These are phyloP conservation scores for Stylonectria norvegica DNA, from an alignment of 2,329 filamentous ascomycete species.

Conservation along the genomic window DNA sequence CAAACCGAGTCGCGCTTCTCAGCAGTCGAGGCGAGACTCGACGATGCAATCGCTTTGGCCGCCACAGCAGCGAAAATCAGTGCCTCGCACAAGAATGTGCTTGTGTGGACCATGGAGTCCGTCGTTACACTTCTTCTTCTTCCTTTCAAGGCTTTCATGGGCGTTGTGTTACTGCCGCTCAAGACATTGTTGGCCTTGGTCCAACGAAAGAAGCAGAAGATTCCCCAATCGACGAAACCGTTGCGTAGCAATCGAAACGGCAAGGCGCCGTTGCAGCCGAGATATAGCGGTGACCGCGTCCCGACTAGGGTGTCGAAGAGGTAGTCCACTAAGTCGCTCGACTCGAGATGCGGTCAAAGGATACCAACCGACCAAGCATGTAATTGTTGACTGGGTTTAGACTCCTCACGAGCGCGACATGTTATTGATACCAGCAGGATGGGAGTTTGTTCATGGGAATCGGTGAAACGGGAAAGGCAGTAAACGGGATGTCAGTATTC, in stretches of 20 bases:
- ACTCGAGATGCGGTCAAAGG: too few relatives aligned
- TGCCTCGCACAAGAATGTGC: conserved; percentile 34
- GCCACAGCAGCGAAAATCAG: conserved; percentile 64
- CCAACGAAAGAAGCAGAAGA: conserved; percentile 32
- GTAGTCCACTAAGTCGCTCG: too few relatives aligned
- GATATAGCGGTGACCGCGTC: conserved; percentile 36
- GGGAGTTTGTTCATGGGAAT: too few relatives aligned
- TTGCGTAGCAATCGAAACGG: conserved; percentile 23
- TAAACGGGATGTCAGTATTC: too few relatives aligned
- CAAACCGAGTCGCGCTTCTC: conserved; percentile 74
- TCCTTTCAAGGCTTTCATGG: conserved; percentile 40
- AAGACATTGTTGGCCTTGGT: conserved; percentile 36
- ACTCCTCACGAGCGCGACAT: too few relatives aligned
- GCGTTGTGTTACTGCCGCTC: conserved; percentile 43
- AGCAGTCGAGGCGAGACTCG: conserved; percentile 66
- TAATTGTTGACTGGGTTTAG: too few relatives aligned
- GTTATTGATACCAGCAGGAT: too few relatives aligned
- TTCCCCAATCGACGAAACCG: conserved; percentile 18
- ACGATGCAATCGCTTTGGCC: conserved; percentile 77
- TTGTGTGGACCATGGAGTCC: conserved; percentile 38
- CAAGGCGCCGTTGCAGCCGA: conserved; percentile 26
- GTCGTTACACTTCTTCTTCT: conserved; percentile 35
- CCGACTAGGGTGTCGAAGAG: conserved; percentile 32
- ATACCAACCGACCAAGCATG: too few relatives aligned
- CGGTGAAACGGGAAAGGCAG: too few relatives aligned